Evolutionary conservation across 257 asterid species (phyloP).

Genomic region (Ilex asprella): DNA sequence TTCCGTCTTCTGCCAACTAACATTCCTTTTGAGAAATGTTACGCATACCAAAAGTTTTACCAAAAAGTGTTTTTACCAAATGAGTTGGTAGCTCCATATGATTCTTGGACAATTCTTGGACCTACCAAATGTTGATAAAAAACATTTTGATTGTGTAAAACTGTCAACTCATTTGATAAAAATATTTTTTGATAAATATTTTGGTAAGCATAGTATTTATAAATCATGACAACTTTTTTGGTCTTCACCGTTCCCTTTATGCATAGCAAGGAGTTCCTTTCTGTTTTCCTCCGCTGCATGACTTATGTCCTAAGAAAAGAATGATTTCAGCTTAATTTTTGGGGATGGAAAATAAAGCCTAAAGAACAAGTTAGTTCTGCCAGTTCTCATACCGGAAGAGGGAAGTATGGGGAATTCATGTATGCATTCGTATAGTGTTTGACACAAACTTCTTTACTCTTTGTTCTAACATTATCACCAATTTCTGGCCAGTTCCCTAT

Average conservation of each 20-base stretch:
- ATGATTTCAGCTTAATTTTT: constrained; percentile 6
- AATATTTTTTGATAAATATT: too few species aligned
- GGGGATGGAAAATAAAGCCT: constrained; percentile 6
- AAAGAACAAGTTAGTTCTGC: constrained; percentile 14
- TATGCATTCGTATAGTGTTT: constrained; percentile 66
- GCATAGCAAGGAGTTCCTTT: constrained; percentile 79
- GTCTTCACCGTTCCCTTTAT: constrained; percentile 57
- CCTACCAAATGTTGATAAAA: too few species aligned
- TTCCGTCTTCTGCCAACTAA: too few species aligned
- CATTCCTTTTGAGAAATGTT: too few species aligned
- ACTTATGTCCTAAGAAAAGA: constrained; percentile 60
- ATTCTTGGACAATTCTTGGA: too few species aligned
- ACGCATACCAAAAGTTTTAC: too few species aligned
- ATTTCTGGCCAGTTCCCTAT: constrained; percentile 91
- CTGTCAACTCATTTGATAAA: too few species aligned
- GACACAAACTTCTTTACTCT: constrained; percentile 65
- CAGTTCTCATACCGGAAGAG: constrained; percentile 60
- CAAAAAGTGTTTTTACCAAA: too few species aligned
- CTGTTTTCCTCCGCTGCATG: constrained; percentile 70
- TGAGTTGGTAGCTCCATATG: too few species aligned
- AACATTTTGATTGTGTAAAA: too few species aligned
- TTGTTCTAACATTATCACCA: constrained; percentile 88
- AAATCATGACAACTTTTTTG: constrained; percentile 70
- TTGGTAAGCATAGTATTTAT: too few species aligned
- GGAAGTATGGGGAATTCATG: constrained; percentile 75